phyloP scores from a whole-genome alignment of 768 basidiomycete genomes.

The Psilocybe azurescens region DNA sequence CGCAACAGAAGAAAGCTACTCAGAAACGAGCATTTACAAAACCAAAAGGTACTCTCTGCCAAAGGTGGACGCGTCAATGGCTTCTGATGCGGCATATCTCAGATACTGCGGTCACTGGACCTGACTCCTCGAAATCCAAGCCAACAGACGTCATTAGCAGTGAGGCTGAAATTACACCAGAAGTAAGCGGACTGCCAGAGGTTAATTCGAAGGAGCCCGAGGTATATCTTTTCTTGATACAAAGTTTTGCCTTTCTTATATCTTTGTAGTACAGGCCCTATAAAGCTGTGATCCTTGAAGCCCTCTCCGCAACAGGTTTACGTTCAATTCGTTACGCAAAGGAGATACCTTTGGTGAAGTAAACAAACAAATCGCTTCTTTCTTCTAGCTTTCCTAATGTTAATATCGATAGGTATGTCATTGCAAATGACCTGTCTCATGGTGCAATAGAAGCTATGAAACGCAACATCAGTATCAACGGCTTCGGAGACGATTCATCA shows the following conservation, averaged over 20 bases:
- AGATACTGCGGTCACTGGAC: background rate
- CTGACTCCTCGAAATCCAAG: background rate
- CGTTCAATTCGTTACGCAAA: constrained; percentile 97
- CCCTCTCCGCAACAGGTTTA: constrained; percentile 94
- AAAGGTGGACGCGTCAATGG: background rate
- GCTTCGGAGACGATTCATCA: constrained; percentile 49
- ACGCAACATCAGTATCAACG: constrained; percentile 85
- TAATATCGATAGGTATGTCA: constrained; percentile 67
- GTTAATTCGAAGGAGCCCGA: background rate
- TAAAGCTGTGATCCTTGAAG: constrained; percentile 85
- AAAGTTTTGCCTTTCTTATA: background rate
- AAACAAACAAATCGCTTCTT: constrained; percentile 25
- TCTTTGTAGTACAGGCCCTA: constrained; percentile 55
- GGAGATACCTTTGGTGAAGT: constrained; percentile 93
- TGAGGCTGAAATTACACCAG: background rate
- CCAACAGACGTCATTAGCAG: background rate
- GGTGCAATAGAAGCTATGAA: constrained; percentile 86
- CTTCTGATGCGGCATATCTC: background rate
- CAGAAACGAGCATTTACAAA: constrained; percentile 31
- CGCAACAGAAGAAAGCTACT: constrained; percentile 51
- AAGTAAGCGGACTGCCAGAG: background rate
- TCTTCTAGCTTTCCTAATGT: constrained; percentile 9
- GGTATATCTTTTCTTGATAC: constrained; percentile 3
- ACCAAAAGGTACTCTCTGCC: constrained; percentile 26
- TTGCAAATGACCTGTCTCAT: constrained; percentile 92